A percentile compares a stretch with the other conserved stretches of the same genome.
These are phyloP conservation scores for Dictyostelium capitatum DNA, from an alignment of 78 protist species.

Conservation along the genomic window DNA sequence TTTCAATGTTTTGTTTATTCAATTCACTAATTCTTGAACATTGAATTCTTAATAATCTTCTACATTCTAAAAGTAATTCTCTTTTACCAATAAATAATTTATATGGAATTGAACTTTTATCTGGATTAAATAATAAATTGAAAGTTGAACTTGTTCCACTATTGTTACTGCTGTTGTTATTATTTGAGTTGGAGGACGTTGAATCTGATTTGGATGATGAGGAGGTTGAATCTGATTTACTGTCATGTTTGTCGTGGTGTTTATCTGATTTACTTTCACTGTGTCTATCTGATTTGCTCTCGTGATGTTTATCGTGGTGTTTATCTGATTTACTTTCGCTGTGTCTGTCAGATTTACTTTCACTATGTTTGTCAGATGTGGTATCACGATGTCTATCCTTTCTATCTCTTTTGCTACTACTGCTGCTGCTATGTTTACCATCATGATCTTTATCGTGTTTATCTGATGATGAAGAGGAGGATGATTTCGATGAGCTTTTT, in stretches of 20 bases:
- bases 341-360: neutral
- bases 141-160: constrained; percentile 11
- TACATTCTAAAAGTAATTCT: constrained; percentile 57
- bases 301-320: neutral
- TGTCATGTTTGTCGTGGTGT: neutral
- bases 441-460: neutral
- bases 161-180: neutral
- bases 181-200: no score
- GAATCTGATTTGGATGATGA: neutral
- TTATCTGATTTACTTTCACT: neutral
- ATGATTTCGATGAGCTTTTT: neutral
- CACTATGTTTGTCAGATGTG: neutral
- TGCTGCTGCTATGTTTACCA: neutral
- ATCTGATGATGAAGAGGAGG: no score
- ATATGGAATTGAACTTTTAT: constrained; percentile 61
- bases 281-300: neutral
- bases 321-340: neutral
- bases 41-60: constrained; percentile 72
- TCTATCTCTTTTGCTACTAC: neutral
- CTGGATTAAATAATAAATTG: constrained; percentile 71
- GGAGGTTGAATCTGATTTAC: neutral
- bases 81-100: constrained; percentile 67
- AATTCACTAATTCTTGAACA: constrained; percentile 66
- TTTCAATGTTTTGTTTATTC: constrained; percentile 75
- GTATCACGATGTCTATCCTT: neutral